A percentile compares a stretch with the other conserved stretches of the same genome.
phyloP scores from a whole-genome alignment of 805 yeast species.

The Komagataella phaffii region DNA sequence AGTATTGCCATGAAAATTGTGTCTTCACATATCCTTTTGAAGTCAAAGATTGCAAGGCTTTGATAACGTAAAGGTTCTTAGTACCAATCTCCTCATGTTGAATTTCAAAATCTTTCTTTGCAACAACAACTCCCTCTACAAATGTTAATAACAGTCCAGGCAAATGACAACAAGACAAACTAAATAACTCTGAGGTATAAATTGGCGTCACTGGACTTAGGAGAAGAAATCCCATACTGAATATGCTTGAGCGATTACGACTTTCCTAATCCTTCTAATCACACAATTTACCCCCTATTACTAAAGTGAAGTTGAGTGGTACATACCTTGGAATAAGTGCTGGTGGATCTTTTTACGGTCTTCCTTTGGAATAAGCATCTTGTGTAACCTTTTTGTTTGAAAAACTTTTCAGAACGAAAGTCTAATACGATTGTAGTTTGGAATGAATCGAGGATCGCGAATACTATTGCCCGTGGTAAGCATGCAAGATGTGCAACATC shows the following conservation, averaged over 20 bases:
- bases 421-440: neutral
- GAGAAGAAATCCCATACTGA: neutral
- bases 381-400: slow-evolving; percentile 15
- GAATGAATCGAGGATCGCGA: neutral
- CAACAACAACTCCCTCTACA: slow-evolving; percentile 98
- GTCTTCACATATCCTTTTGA: slow-evolving; percentile 99
- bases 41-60: slow-evolving; percentile 98
- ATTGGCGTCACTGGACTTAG: neutral
- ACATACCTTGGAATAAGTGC: slow-evolving; percentile 97
- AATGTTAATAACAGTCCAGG: slow-evolving; percentile 21
- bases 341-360: slow-evolving; percentile 99
- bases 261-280: neutral
- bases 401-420: neutral
- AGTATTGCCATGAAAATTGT: slow-evolving; percentile 99
- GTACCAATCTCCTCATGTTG: slow-evolving; percentile 97
- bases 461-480: neutral
- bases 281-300: neutral
- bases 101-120: slow-evolving; percentile 97
- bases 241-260: neutral
- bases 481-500: neutral
- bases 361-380: slow-evolving; percentile 98
- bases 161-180: neutral
- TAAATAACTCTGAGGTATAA: neutral
- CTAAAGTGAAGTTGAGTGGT: neutral
- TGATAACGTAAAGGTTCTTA: slow-evolving; percentile 94